phyloP scores from a whole-genome alignment of 495 filamentous ascomycete genomes.

The Haplographium delicatum region DNA sequence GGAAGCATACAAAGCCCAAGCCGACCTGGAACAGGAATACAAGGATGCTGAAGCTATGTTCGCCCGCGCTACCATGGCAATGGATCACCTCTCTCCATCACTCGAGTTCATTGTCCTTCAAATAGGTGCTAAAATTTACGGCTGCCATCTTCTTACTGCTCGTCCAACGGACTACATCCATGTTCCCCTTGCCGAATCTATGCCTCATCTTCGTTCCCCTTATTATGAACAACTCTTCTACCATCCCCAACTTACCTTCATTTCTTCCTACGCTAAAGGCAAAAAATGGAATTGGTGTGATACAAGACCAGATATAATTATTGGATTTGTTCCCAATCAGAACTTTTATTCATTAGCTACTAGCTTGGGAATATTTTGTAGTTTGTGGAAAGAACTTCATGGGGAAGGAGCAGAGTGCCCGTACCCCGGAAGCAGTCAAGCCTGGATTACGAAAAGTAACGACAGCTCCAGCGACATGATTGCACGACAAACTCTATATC shows the following conservation, averaged over 20 bases:
- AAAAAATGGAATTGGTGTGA: slow-evolving; percentile 39
- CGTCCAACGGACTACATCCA: slow-evolving; percentile 30
- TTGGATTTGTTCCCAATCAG: slow-evolving; percentile 37
- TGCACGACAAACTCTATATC: slow-evolving; percentile 16
- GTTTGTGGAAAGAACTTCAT: slow-evolving; percentile 32
- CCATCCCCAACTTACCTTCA: slow-evolving; percentile 30
- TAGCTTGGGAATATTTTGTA: slow-evolving; percentile 33
- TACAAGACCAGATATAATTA: slow-evolving; percentile 39
- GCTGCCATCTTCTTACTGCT: slow-evolving; percentile 21
- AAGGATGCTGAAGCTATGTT: slow-evolving; percentile 31
- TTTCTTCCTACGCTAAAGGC: slow-evolving; percentile 25
- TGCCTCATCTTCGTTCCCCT: slow-evolving; percentile 31
- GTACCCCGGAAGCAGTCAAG: slow-evolving; percentile 34
- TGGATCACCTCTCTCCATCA: slow-evolving; percentile 21
- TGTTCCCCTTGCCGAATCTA: slow-evolving; percentile 29
- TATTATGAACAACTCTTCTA: slow-evolving; percentile 32
- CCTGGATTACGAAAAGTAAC: slow-evolving; percentile 25
- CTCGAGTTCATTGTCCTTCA: slow-evolving; percentile 36
- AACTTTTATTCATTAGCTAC: slow-evolving; percentile 40
- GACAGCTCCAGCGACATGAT: slow-evolving; percentile 39
- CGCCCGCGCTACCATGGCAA: slow-evolving; percentile 5
- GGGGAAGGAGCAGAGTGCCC: slow-evolving; percentile 29
- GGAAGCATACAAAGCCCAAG: slow-evolving; percentile 31
- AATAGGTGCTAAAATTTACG: slow-evolving; percentile 30
- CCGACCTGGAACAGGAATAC: slow-evolving; percentile 28